Evolutionary conservation across 2,329 filamentous ascomycete genomes (phyloP).

Genomic region (Fonsecaea pugnacius): DNA sequence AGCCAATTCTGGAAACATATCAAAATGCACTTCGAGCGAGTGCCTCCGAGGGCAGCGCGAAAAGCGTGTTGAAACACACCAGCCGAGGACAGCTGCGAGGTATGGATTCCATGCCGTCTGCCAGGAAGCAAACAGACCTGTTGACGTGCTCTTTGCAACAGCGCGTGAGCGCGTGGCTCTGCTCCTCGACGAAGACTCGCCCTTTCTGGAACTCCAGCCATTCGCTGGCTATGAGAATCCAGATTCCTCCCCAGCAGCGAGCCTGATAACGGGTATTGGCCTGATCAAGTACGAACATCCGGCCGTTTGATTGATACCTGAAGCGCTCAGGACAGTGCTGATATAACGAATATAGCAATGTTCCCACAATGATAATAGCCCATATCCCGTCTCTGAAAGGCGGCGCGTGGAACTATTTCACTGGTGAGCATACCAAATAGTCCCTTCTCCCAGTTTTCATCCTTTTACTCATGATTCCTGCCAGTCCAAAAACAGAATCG

Average conservation of each 20-base stretch:
- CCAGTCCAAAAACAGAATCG: not conserved
- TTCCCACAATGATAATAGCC: conserved; percentile 38
- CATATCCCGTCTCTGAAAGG: conserved; percentile 51
- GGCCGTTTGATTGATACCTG: conserved; percentile 37
- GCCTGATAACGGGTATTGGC: conserved; percentile 48
- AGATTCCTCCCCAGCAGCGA: conserved; percentile 46
- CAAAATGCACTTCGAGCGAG: not conserved
- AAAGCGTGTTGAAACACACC: not conserved
- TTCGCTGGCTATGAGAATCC: conserved; percentile 46
- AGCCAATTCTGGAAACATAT: not conserved
- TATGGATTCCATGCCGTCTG: not conserved
- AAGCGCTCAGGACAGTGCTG: not conserved
- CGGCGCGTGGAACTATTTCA: conserved; percentile 50
- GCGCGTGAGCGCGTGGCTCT: conserved; percentile 32
- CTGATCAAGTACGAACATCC: conserved; percentile 43
- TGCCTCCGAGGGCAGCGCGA: not conserved
- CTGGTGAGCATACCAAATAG: conserved; percentile 45
- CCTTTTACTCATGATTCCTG: not conserved
- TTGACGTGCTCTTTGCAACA: not conserved
- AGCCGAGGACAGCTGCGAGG: not conserved
- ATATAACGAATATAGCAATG: not conserved
- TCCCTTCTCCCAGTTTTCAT: not conserved
- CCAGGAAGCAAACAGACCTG: not conserved
- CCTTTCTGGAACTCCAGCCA: conserved; percentile 47
- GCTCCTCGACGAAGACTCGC: conserved; percentile 46